A percentile compares a stretch with the other conserved stretches of the same genome.
These are phyloP conservation scores for Mycena crocata DNA, from an alignment of 768 basidiomycete genomes.

Conservation along the genomic window DNA sequence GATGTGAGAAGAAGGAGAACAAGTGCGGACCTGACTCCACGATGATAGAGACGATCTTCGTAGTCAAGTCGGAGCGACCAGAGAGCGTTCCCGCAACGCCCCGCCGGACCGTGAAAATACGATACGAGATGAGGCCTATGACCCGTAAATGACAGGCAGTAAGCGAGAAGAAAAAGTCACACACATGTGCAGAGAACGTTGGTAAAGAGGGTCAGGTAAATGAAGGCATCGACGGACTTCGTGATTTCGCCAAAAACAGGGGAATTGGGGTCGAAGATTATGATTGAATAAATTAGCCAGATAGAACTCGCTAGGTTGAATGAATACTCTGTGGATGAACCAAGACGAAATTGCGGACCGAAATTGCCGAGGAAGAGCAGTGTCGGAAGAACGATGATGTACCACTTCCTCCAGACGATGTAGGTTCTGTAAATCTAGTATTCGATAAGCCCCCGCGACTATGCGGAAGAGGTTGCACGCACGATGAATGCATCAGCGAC, in stretches of 20 bases:
- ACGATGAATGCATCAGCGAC: conserved; percentile 8
- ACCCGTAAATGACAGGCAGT: too few relatives aligned
- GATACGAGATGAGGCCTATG: neutral
- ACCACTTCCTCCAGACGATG: conserved; percentile 1
- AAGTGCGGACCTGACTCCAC: neutral
- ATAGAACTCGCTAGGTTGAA: neutral
- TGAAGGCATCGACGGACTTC: neutral
- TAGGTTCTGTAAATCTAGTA: neutral
- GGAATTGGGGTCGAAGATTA: neutral
- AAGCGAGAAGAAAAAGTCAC: too few relatives aligned
- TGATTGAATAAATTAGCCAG: neutral
- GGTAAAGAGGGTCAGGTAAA: neutral
- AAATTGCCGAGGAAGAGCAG: neutral
- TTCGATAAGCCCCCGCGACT: neutral
- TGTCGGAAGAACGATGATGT: neutral
- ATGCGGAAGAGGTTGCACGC: neutral
- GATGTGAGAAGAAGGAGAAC: too few relatives aligned
- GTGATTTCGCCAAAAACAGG: neutral
- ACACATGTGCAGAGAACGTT: neutral
- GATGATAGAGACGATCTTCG: neutral
- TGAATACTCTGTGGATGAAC: neutral
- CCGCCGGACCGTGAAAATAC: too few relatives aligned
- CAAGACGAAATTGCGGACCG: neutral
- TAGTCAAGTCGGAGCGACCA: neutral
- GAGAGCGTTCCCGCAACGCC: too few relatives aligned